These are phyloP conservation scores for Hippophae rhamnoides DNA, from an alignment of 306 rosid species.

Conservation along the genomic window DNA sequence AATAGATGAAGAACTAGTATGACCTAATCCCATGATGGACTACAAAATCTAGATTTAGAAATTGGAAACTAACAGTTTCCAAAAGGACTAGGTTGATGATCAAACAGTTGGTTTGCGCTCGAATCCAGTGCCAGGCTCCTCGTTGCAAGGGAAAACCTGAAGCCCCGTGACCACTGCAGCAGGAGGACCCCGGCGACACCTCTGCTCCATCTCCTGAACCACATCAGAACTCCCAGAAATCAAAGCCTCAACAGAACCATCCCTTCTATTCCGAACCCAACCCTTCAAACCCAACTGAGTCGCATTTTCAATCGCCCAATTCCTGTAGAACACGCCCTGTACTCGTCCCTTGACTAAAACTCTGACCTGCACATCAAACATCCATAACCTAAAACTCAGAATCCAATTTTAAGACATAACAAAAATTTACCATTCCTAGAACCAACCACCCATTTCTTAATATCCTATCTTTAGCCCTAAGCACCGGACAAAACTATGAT, in stretches of 20 bases:
- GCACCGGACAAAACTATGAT: too few relatives aligned
- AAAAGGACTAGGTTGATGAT: constrained; percentile 7
- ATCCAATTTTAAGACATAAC: neutral
- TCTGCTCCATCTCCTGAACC: constrained; percentile 64
- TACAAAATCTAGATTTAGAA: neutral
- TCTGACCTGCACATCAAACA: constrained; percentile 53
- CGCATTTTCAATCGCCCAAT: constrained; percentile 43
- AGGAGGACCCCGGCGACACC: constrained; percentile 82
- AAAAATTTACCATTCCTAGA: neutral
- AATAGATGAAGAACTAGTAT: too few relatives aligned
- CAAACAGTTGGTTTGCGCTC: constrained; percentile 50
- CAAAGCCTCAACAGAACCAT: constrained; percentile 53
- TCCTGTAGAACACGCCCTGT: constrained; percentile 58
- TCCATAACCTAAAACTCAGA: neutral
- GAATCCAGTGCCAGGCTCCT: constrained; percentile 52
- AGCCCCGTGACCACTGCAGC: constrained; percentile 65
- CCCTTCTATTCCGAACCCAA: constrained; percentile 46
- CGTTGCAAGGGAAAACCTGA: constrained; percentile 50
- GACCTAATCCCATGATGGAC: too few relatives aligned
- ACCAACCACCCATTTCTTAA: constrained; percentile 1
- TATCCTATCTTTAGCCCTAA: neutral
- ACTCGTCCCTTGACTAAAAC: constrained; percentile 78
- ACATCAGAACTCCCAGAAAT: constrained; percentile 32
- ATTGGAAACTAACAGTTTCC: neutral
- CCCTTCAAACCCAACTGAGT: constrained; percentile 41